Evolutionary conservation across 768 basidiomycete species (phyloP).

Genomic region (Lactarius akahatsu): DNA sequence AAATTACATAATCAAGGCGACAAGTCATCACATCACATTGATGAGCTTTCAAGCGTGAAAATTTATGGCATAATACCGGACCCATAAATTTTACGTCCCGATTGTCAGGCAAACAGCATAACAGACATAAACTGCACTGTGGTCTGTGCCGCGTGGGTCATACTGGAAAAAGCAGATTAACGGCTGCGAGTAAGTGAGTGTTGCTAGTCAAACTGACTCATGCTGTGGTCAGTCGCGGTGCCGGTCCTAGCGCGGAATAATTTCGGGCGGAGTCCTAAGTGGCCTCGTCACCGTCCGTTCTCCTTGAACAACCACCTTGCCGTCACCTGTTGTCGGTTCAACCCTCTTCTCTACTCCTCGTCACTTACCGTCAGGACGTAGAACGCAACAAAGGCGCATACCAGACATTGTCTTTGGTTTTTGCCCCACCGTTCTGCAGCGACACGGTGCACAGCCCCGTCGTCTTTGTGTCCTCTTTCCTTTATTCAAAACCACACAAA

Average conservation of each 20-base stretch:
- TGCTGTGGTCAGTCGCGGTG: background rate
- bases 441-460: conserved; percentile 9
- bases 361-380: conserved; percentile 15
- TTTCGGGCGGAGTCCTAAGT: conserved; percentile 29
- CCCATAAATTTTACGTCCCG: background rate
- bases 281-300: conserved; percentile 17
- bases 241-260: conserved; percentile 8
- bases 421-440: conserved; percentile 4
- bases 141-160: background rate
- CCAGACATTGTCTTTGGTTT: conserved; percentile 2
- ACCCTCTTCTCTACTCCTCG: conserved; percentile 2
- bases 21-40: too few relatives aligned
- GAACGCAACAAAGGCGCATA: conserved; percentile 12
- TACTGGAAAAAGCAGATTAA: background rate
- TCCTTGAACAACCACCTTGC: conserved; percentile 28
- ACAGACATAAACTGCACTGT: background rate
- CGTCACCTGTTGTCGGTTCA: conserved; percentile 21
- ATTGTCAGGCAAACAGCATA: background rate
- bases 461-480: conserved; percentile 10
- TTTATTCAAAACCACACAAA: conserved; percentile 23
- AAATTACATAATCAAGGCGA: background rate
- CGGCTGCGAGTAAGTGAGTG: background rate
- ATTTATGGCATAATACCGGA: background rate
- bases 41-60: too few relatives aligned
- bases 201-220: conserved; percentile 13